Percentiles rank a stretch among this genome's conserved stretches.
These are phyloP conservation scores for Cymodocea nodosa DNA, from an alignment of 116 monocot species.

Conservation along the genomic window DNA sequence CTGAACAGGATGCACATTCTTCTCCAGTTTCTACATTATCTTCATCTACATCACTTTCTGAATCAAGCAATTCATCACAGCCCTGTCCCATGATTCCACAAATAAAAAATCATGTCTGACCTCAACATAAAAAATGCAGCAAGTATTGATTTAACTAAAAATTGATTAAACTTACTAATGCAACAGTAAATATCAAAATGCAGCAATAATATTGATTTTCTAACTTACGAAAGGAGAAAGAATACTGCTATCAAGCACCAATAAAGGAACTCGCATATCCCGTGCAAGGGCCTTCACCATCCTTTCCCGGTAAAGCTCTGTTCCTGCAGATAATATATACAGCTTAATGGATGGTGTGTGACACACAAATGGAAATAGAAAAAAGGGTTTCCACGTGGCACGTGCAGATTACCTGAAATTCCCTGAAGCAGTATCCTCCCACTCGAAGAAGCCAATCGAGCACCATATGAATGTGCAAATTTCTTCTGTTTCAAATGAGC, in stretches of 20 bases:
- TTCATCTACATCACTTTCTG: slow-evolving; percentile 72
- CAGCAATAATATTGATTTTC: neutral
- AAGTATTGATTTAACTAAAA: neutral
- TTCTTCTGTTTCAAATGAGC: slow-evolving; percentile 68
- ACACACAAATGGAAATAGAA: neutral
- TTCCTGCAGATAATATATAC: slow-evolving; percentile 34
- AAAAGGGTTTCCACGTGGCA: neutral
- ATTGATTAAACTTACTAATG: neutral
- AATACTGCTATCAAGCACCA: slow-evolving; percentile 80
- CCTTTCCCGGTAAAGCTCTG: slow-evolving; percentile 86
- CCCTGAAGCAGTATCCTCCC: slow-evolving; percentile 84
- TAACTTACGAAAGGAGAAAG: slow-evolving; percentile 70
- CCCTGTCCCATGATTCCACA: slow-evolving; percentile 29
- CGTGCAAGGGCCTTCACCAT: slow-evolving; percentile 68
- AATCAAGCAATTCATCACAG: slow-evolving; percentile 42
- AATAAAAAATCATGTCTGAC: neutral
- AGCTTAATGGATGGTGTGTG: neutral
- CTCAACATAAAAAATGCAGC: neutral
- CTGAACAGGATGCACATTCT: slow-evolving; percentile 48
- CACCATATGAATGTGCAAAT: slow-evolving; percentile 43
- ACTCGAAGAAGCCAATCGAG: slow-evolving; percentile 55
- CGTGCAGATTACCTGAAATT: slow-evolving; percentile 40
- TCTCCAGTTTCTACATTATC: slow-evolving; percentile 45
- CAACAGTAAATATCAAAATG: neutral
- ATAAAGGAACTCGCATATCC: slow-evolving; percentile 66